Conservation (phyloP, 305 asterid genomes). For the Rubia balearica region DNA sequence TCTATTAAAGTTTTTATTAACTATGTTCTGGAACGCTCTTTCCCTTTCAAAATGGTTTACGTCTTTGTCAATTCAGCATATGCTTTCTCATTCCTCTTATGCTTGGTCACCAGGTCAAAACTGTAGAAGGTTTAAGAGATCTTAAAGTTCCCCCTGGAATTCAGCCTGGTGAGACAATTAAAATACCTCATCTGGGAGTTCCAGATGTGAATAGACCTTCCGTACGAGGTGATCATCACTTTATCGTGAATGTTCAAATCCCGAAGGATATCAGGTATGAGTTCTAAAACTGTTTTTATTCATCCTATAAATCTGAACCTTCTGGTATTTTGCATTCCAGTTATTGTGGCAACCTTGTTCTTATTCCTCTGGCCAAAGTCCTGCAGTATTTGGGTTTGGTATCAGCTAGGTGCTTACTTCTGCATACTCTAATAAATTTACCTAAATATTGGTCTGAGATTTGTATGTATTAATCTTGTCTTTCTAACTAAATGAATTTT, state of each 20-base stretch:
- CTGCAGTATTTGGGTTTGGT: background rate
- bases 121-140: slow-evolving; percentile 78
- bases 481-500: slow-evolving; percentile 2
- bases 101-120: slow-evolving; percentile 54
- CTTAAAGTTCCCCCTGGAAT: slow-evolving; percentile 79
- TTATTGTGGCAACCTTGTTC: too few relatives aligned
- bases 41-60: background rate
- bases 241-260: slow-evolving; percentile 66
- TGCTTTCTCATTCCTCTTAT: background rate
- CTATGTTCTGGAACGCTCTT: background rate
- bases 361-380: background rate
- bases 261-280: slow-evolving; percentile 73
- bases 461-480: background rate
- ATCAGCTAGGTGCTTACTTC: background rate
- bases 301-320: background rate
- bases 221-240: slow-evolving; percentile 78
- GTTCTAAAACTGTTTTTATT: background rate
- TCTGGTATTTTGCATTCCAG: slow-evolving; percentile 5
- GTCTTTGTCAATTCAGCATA: background rate
- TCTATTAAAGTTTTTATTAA: background rate
- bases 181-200: slow-evolving; percentile 68
- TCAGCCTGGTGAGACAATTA: slow-evolving; percentile 76
- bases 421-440: background rate
- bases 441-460: background rate
- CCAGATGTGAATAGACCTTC: slow-evolving; percentile 73